Evolutionary conservation across 768 basidiomycete genomes (phyloP), one percentile per base, ranked within the genome.

Genomic region (Chalciporus chontae): DNA sequence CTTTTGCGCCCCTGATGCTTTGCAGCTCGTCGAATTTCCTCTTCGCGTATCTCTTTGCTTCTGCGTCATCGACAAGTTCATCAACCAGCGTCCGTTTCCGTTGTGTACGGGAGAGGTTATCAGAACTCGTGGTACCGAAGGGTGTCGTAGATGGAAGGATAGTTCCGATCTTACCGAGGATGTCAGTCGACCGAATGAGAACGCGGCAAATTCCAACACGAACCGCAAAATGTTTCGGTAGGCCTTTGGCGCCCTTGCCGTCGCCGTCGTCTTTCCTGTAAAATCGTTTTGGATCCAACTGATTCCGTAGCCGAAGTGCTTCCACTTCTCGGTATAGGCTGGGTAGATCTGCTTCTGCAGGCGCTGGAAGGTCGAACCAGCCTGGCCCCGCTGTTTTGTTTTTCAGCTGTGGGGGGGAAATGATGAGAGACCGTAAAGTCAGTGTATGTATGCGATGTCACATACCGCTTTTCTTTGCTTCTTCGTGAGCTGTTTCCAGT

Each of bases 221-320:
- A 64, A 91, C 91, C n/a, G 90, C 89, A 68, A 94, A 94, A 65
- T 90, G 84, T 67, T 93, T 92, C 8, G 91, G 88, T 6, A 93
- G 69, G 21, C 86, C 85, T 66, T 89, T 90, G 65, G 87, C 81
- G 14, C 90, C 90, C 59, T 86, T 87, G 9, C 87, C 82, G 68
- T 94, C 89, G 4, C 88, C 87, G 51, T 87, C 85, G 40, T 93
- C 89, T 66, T 90, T 93, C 53, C 83, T 75, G 70, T 94, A 90
- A 71, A 94, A 94, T 18, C 90, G 79, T 65, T 95, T 96, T 15
- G 92, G 92, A 60, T 96, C 94, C 17, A 96, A 77, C 50, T 91
- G 86, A 63, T 92, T 92, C 43, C 86, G 81, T 41, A 96, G 72
- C 26, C 91, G 85, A 48, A 94, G 73, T 0, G 94, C 87, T 64